phyloP scores from a whole-genome alignment of 768 basidiomycete species.

The Coprinopsis cinerea region DNA sequence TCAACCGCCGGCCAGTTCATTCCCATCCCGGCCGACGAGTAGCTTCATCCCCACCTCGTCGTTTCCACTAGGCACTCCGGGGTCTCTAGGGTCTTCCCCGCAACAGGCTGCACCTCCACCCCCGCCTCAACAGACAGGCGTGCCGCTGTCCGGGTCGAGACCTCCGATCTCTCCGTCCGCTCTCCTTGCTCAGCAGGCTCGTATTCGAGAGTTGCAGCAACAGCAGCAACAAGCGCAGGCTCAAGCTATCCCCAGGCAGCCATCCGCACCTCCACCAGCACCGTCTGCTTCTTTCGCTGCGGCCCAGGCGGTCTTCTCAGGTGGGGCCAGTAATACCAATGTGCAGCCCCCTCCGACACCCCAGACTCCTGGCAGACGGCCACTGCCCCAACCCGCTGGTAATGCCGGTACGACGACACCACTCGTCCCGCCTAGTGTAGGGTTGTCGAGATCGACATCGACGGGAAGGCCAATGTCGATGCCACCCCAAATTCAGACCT shows the following conservation, averaged over 20 bases:
- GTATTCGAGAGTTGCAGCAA: conserved; percentile 3
- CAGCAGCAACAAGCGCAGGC: neutral
- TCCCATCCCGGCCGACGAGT: neutral
- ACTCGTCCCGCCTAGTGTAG: neutral
- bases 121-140: conserved; percentile 9
- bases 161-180: conserved; percentile 4
- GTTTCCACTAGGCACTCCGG: conserved; percentile 8
- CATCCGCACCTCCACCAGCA: neutral
- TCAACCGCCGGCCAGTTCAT: neutral
- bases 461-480: conserved; percentile 7
- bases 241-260: neutral
- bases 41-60: conserved; percentile 3
- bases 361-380: neutral
- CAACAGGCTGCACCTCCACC: conserved; percentile 10
- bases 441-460: neutral
- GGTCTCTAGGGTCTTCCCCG: conserved; percentile 14
- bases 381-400: neutral
- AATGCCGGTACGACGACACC: neutral
- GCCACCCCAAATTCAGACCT: conserved; percentile 2
- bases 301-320: neutral
- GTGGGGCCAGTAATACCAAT: neutral
- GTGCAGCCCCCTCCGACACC: neutral
- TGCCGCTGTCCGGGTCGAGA: neutral
- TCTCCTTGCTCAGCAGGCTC: conserved; percentile 1
- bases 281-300: neutral